A percentile compares a stretch with the other conserved stretches of the same genome.
Conservation (phyloP, 805 yeast genomes). For the Yamadazyma insecticola region DNA sequence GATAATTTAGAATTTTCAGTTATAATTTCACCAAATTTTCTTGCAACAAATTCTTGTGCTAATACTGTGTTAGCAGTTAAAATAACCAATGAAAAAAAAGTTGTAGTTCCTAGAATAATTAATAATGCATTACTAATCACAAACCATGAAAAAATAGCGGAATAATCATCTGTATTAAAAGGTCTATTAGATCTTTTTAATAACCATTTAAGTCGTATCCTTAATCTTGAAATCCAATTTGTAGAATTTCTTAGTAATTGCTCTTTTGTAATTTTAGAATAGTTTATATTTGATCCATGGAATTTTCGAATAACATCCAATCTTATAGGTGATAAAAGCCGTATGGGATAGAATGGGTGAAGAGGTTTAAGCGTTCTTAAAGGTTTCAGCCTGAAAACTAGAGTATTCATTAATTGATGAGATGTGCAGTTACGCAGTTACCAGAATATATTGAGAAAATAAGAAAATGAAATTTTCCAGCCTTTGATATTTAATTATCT, state of each 20-base stretch:
- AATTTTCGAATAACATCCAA: slow-evolving; percentile 5
- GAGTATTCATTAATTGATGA: too few species aligned
- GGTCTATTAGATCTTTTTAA: slow-evolving; percentile 75
- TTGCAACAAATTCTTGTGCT: slow-evolving; percentile 85
- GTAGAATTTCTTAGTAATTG: slow-evolving; percentile 10
- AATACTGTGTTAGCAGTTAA: slow-evolving; percentile 77
- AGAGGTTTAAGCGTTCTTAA: too few species aligned
- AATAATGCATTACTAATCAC: slow-evolving; percentile 81
- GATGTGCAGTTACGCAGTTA: too few species aligned
- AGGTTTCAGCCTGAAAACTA: too few species aligned
- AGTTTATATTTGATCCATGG: slow-evolving; percentile 2
- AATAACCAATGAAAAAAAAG: slow-evolving; percentile 77
- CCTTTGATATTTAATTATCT: too few species aligned
- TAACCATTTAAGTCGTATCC: slow-evolving; percentile 59
- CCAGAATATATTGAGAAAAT: too few species aligned
- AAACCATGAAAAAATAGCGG: slow-evolving; percentile 89
- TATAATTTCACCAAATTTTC: slow-evolving; percentile 72
- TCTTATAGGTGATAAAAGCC: too few species aligned
- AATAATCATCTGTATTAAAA: slow-evolving; percentile 85
- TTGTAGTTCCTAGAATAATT: slow-evolving; percentile 84
- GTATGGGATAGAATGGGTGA: too few species aligned
- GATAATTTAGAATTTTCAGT: slow-evolving; percentile 78
- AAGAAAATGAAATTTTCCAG: too few species aligned
- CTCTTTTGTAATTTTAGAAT: slow-evolving; percentile 6
- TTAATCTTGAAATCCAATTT: slow-evolving; percentile 17